Evolutionary conservation across 441 rosid genomes (phyloP), one percentile per base, ranked within the genome.

Genomic region (Erodium trifolium): DNA sequence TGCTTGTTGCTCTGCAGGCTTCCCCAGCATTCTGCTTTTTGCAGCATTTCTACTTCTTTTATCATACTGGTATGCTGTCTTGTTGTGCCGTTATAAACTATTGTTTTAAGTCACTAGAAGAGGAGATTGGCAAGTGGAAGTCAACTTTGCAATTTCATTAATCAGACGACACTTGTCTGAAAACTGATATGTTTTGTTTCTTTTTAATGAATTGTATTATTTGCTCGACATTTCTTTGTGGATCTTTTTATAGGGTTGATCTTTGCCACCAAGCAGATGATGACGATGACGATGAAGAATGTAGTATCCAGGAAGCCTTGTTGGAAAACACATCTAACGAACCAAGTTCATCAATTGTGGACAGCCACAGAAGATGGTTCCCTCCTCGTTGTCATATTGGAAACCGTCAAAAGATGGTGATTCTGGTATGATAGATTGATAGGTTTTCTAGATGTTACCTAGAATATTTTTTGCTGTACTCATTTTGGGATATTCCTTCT

Each of bases 231-330:
- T 66, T 68, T 73, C 10, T 72, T 65, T 77, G 63, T 65, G 65
- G 31, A 55, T 71, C 37, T 47, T 72, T 68, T 67, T 63, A 35
- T 69, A 88, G 93, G 93, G 78, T 84, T 6, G 85, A 82, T 72
- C 82, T 82, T 66, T 82, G 82, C 80, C 85, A 82, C 74, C 83
- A 75, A 43, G 75, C 75, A 62, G 74, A 78, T 70, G 82, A 86
- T 69, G 98, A 88, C 51, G 93, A 90, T 63, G 91, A 82, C 17
- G 96, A 91, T 41, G 98, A 88, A 53, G 97, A 82, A 41, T 75
- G 67, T n/a, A 77, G 83, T 76, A 80, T 80, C 76, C 80, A 82
- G 8, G 89, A 84, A 73, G 72, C 90, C 63, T 76, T 87, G 75
- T 63, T 87, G 71, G 83, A 82, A 59, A 79, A 70, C 68, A 67